A percentile compares a stretch with the other conserved stretches of the same genome.
Evolutionary conservation across 257 asterid species (phyloP).

Genomic region (Solanum appendiculatum): DNA sequence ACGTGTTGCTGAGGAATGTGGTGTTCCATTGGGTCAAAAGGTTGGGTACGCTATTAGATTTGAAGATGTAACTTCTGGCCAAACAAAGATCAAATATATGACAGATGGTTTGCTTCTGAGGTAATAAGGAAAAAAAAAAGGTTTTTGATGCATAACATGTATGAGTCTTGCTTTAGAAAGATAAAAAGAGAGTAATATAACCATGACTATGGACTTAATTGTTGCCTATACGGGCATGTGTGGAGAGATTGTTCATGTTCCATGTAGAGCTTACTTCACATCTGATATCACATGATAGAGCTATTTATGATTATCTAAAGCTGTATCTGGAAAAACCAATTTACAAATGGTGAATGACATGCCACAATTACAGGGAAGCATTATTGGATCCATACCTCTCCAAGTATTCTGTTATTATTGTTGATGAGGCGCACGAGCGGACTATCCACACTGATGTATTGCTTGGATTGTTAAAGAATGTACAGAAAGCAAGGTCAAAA

Average conservation of each 20-base stretch:
- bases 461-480: slow-evolving; percentile 82
- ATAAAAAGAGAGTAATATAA: background rate
- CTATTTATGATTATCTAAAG: background rate
- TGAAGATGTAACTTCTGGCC: slow-evolving; percentile 73
- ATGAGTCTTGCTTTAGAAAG: background rate
- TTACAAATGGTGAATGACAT: background rate
- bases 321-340: background rate
- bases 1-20: slow-evolving; percentile 94
- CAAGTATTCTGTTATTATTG: slow-evolving; percentile 82
- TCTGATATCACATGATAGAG: background rate
- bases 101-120: slow-evolving; percentile 92
- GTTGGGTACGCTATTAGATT: slow-evolving; percentile 95
- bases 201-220: background rate
- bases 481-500: slow-evolving; percentile 62
- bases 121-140: slow-evolving; percentile 20
- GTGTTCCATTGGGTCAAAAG: slow-evolving; percentile 62
- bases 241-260: background rate
- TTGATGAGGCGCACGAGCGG: slow-evolving; percentile 98
- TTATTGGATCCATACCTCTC: slow-evolving; percentile 80
- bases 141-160: background rate
- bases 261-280: background rate
- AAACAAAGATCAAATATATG: slow-evolving; percentile 87
- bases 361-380: slow-evolving; percentile 61
- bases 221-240: background rate
- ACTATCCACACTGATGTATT: slow-evolving; percentile 95